Conservation (phyloP, 805 yeast genomes). For the Schizosaccharomyces lindneri region DNA sequence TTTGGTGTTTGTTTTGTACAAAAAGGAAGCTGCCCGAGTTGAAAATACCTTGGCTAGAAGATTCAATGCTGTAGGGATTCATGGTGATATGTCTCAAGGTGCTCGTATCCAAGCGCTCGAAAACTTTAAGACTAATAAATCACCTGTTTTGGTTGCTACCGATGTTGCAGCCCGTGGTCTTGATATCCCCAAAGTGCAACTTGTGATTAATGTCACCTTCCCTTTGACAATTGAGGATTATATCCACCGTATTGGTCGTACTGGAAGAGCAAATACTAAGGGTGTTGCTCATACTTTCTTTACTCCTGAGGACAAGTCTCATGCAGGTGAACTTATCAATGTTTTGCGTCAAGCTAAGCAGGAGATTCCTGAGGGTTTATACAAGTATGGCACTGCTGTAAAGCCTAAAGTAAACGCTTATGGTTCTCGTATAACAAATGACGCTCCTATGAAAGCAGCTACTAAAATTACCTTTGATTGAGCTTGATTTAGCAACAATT, state of each 20-base stretch:
- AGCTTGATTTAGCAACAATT: not conserved
- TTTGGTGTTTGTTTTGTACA: conserved; percentile 77
- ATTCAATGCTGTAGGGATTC: conserved; percentile 71
- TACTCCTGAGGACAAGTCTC: conserved; percentile 89
- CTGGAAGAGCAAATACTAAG: conserved; percentile 89
- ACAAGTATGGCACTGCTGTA: conserved; percentile 92
- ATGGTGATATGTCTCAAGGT: conserved; percentile 80
- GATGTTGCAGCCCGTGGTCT: conserved; percentile 93
- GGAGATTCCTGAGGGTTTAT: conserved; percentile 79
- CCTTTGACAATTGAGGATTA: conserved; percentile 92
- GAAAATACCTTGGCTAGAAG: conserved; percentile 56
- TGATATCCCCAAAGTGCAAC: conserved; percentile 91
- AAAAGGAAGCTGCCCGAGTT: conserved; percentile 84
- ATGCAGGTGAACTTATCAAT: conserved; percentile 81
- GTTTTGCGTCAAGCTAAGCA: conserved; percentile 85
- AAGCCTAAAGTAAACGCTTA: conserved; percentile 96
- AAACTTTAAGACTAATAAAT: conserved; percentile 57
- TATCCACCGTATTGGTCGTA: conserved; percentile 92
- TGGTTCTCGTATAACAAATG: conserved; percentile 73
- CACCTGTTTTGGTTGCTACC: conserved; percentile 67
- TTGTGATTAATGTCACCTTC: conserved; percentile 83
- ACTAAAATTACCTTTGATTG: conserved; percentile 71
- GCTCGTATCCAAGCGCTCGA: conserved; percentile 77
- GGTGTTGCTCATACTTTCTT: conserved; percentile 90
- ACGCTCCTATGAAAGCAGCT: conserved; percentile 52